Conservation (phyloP, 305 asterid genomes). For the Petunia hybrid region DNA sequence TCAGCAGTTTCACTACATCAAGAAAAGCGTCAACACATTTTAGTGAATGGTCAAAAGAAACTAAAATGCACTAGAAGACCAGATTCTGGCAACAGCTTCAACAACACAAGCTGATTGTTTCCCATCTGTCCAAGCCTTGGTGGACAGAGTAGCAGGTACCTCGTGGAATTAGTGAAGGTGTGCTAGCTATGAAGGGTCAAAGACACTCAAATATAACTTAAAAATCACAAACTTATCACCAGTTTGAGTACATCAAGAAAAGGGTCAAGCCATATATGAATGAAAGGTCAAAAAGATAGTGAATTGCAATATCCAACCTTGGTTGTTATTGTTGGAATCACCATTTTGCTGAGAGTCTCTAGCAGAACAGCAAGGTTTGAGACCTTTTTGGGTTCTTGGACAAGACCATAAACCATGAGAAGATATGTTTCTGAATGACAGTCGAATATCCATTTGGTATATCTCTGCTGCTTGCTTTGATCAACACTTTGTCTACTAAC, state of each 20-base stretch:
- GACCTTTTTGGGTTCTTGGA: constrained; percentile 46
- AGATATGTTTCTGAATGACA: constrained; percentile 55
- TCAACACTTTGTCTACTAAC: constrained; percentile 8
- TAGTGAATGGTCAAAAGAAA: neutral
- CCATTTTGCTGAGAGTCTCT: constrained; percentile 53
- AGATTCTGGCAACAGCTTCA: neutral
- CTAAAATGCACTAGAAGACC: neutral
- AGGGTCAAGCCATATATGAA: neutral
- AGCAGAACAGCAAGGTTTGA: constrained; percentile 57
- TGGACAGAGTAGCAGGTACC: too few species aligned
- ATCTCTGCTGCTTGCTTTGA: constrained; percentile 18
- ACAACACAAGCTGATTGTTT: too few species aligned
- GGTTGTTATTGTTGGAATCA: constrained; percentile 37
- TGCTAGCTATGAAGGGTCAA: too few species aligned
- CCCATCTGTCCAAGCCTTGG: too few species aligned
- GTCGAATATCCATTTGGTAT: constrained; percentile 65
- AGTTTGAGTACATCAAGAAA: neutral
- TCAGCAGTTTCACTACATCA: neutral
- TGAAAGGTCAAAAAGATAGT: neutral
- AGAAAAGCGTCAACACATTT: neutral
- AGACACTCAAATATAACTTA: neutral
- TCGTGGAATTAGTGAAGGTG: too few species aligned
- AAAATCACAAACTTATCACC: too few species aligned
- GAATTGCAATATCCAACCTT: constrained; percentile 32
- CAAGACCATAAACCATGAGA: constrained; percentile 36